These are phyloP conservation scores for Lactifluus hygrophoroides DNA, from an alignment of 768 basidiomycete species.

Conservation along the genomic window DNA sequence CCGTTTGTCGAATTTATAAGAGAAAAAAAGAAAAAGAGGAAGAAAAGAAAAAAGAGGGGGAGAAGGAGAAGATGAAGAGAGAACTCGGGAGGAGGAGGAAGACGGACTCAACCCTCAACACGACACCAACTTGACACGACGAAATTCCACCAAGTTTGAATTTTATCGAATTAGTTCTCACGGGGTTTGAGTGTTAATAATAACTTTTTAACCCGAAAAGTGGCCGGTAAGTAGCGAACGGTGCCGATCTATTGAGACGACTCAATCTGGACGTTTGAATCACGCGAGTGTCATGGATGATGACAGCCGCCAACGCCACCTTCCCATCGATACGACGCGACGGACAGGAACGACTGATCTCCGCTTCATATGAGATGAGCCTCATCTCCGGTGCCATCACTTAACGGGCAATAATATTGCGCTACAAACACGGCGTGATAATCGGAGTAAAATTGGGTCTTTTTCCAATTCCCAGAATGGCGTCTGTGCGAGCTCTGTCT, in stretches of 20 bases:
- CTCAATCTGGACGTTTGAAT: no score
- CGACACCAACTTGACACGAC: no score
- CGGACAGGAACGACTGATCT: slow-evolving; percentile 3
- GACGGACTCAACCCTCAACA: slow-evolving; percentile 17
- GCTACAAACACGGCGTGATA: neutral
- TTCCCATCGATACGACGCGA: slow-evolving; percentile 8
- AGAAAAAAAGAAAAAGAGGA: slow-evolving; percentile 25
- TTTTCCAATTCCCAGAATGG: no score
- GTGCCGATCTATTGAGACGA: neutral
- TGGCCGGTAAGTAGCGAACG: neutral
- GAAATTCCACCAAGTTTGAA: no score
- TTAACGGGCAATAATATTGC: neutral
- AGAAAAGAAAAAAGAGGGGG: slow-evolving; percentile 28
- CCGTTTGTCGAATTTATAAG: slow-evolving; percentile 20
- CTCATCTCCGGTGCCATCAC: slow-evolving; percentile 3
- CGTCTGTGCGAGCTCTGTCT: no score
- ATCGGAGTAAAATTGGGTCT: no score
- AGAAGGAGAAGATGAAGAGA: slow-evolving; percentile 25
- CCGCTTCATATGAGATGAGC: neutral
- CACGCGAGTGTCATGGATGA: slow-evolving; percentile 9
- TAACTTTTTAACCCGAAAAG: no score
- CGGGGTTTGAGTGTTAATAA: no score
- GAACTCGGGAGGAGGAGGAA: slow-evolving; percentile 28
- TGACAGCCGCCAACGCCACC: slow-evolving; percentile 1
- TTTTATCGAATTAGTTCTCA: no score